Percentiles rank a stretch among this genome's conserved stretches.
Conservation (phyloP, 345 rosid species). For the Citropsis articulata region DNA sequence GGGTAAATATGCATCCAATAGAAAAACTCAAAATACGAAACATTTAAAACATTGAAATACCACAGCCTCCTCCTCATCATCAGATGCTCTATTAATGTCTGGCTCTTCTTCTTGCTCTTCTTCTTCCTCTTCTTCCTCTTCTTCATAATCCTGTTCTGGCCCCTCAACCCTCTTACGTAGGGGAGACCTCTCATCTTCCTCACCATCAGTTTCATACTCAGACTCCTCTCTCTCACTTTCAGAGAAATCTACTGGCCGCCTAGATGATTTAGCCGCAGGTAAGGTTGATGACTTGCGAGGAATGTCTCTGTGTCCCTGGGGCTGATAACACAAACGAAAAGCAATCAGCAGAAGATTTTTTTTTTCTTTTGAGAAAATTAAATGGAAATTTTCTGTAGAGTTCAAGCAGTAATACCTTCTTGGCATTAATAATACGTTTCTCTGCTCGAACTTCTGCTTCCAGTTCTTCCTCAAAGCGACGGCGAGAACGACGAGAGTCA, state of each 20-base stretch:
- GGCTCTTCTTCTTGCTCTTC: conserved; percentile 51
- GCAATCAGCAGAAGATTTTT: not conserved
- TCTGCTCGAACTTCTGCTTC: conserved; percentile 93
- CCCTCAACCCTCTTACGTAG: conserved; percentile 62
- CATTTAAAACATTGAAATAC: conserved; percentile 30
- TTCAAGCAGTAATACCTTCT: conserved; percentile 56
- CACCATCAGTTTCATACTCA: conserved; percentile 92
- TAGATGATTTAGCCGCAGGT: conserved; percentile 51
- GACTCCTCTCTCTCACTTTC: conserved; percentile 94
- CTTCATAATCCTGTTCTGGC: conserved; percentile 80
- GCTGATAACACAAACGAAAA: conserved; percentile 8
- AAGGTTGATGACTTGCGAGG: conserved; percentile 60
- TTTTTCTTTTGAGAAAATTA: not conserved
- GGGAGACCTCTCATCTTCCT: conserved; percentile 65
- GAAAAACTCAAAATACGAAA: not conserved
- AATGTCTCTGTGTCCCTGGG: conserved; percentile 68
- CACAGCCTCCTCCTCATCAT: conserved; percentile 60
- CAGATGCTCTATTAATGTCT: conserved; percentile 57
- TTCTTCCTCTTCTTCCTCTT: conserved; percentile 74
- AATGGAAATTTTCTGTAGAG: not conserved
- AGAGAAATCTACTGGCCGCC: conserved; percentile 74
- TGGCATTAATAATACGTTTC: conserved; percentile 85
- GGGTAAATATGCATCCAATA: not conserved
- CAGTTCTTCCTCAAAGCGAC: conserved; percentile 80
- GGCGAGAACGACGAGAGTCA: conserved; percentile 73